Conservation (phyloP, 2,329 filamentous ascomycete species). For the Beauveria caledonica region DNA sequence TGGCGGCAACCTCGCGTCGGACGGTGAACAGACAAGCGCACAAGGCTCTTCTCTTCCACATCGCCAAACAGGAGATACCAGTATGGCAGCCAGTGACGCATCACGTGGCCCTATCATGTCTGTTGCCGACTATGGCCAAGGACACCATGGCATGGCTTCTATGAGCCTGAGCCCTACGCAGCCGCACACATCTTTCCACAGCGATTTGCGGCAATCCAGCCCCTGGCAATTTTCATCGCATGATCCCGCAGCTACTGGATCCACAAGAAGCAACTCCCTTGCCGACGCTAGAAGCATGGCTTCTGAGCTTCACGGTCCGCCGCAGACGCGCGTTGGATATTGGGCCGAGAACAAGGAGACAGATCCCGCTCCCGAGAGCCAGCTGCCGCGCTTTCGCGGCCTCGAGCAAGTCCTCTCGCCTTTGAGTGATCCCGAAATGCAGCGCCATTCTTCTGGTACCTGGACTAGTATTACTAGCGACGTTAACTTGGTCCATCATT, state of each 20-base stretch:
- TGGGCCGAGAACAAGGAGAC: slow-evolving; percentile 40
- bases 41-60: slow-evolving; percentile 21
- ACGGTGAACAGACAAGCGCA: slow-evolving; percentile 20
- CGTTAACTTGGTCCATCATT: slow-evolving; percentile 49
- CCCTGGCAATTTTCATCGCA: slow-evolving; percentile 41
- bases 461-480: slow-evolving; percentile 59
- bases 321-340: slow-evolving; percentile 38
- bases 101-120: slow-evolving; percentile 19
- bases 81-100: slow-evolving; percentile 3
- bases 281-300: slow-evolving; percentile 40
- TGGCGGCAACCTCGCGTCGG: slow-evolving; percentile 17
- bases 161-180: slow-evolving; percentile 22
- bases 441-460: slow-evolving; percentile 29
- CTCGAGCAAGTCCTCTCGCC: slow-evolving; percentile 43
- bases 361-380: slow-evolving; percentile 23
- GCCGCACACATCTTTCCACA: slow-evolving; percentile 20
- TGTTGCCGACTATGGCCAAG: slow-evolving; percentile 14
- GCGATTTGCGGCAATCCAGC: slow-evolving; percentile 36
- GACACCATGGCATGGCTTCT: slow-evolving; percentile 22
- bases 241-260: slow-evolving; percentile 32
- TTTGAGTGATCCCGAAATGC: slow-evolving; percentile 34
- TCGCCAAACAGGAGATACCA: slow-evolving; percentile 13
- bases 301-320: slow-evolving; percentile 29
- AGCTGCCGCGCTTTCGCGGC: slow-evolving; percentile 28
- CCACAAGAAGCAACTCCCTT: slow-evolving; percentile 39